A percentile compares a stretch with the other conserved stretches of the same genome.
Conservation (phyloP, 208 protist genomes). For the Strigomonas culicis region DNA sequence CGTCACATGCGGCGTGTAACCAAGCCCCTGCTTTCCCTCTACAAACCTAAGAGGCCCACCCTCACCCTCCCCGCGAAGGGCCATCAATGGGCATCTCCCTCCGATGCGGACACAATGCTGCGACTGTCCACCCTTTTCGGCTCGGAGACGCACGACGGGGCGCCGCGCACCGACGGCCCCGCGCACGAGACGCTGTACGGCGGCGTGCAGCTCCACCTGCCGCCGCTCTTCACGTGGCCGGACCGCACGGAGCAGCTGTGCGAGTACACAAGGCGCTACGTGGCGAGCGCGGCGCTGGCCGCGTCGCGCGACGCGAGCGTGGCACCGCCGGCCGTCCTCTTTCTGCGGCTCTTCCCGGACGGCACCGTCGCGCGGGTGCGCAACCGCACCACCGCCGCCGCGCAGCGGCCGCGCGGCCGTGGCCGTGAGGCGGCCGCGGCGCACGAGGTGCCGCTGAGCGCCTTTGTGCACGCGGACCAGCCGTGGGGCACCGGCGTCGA, state of each 20-base stretch:
- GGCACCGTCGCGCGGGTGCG: constrained; percentile 32
- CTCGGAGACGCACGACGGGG: background rate
- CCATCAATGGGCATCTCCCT: no score
- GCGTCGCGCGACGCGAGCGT: background rate
- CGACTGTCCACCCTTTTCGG: no score
- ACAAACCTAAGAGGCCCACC: constrained; percentile 11
- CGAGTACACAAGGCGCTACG: constrained; percentile 20
- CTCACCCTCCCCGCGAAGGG: constrained; percentile 19
- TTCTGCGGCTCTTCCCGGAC: constrained; percentile 51
- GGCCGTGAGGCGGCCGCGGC: constrained; percentile 12
- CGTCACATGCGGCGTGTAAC: no score
- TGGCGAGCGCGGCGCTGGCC: constrained; percentile 6
- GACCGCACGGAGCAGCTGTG: background rate
- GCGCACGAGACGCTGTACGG: background rate
- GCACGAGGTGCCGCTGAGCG: constrained; percentile 25
- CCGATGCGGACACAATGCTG: no score
- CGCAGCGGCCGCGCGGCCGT: background rate
- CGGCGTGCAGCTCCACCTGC: constrained; percentile 42
- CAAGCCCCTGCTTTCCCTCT: no score
- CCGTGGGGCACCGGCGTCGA: constrained; percentile 33
- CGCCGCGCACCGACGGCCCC: background rate
- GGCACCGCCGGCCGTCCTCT: constrained; percentile 24
- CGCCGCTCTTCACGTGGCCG: constrained; percentile 40
- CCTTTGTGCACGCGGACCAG: constrained; percentile 22
- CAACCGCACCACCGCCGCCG: background rate